Conservation (phyloP, 306 rosid species). For the Urtica urens region DNA sequence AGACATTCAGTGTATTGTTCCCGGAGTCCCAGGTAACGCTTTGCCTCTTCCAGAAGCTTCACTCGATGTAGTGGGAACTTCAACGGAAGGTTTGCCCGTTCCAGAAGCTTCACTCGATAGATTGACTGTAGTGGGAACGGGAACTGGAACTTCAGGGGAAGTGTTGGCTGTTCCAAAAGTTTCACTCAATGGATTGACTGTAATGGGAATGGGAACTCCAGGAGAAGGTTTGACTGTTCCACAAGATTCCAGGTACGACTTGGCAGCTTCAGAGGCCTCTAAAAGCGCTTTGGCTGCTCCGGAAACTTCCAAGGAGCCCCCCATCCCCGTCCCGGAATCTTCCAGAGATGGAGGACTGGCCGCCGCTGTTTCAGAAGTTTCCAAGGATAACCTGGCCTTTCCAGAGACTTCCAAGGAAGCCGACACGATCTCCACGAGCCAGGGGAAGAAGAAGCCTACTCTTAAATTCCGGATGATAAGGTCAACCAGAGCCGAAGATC, state of each 20-base stretch:
- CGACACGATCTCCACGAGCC: constrained; percentile 51
- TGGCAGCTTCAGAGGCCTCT: constrained; percentile 6
- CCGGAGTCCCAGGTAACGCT: not conserved
- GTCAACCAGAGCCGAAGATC: constrained; percentile 70
- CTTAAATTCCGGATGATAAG: constrained; percentile 72
- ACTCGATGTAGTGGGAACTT: constrained; percentile 10
- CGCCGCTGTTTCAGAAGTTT: constrained; percentile 18
- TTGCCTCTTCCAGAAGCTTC: constrained; percentile 11
- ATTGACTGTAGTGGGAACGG: too few relatives aligned
- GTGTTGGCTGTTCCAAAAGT: constrained; percentile 3
- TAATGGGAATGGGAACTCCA: not conserved
- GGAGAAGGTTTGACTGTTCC: not conserved
- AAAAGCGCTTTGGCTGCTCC: not conserved
- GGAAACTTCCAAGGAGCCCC: constrained; percentile 6
- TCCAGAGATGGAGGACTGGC: constrained; percentile 4
- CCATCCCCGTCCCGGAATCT: not conserved
- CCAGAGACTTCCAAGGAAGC: constrained; percentile 43
- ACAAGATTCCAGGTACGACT: constrained; percentile 4
- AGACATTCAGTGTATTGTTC: not conserved
- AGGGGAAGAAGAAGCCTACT: constrained; percentile 47
- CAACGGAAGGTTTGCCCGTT: constrained; percentile 7
- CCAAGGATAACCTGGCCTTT: constrained; percentile 27
- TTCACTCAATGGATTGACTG: constrained; percentile 3
- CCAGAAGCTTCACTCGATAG: constrained; percentile 15
- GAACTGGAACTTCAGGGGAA: not conserved